Evolutionary conservation across 2,329 filamentous ascomycete genomes (phyloP).

Genomic region (Pseudogymnoascus sp.): DNA sequence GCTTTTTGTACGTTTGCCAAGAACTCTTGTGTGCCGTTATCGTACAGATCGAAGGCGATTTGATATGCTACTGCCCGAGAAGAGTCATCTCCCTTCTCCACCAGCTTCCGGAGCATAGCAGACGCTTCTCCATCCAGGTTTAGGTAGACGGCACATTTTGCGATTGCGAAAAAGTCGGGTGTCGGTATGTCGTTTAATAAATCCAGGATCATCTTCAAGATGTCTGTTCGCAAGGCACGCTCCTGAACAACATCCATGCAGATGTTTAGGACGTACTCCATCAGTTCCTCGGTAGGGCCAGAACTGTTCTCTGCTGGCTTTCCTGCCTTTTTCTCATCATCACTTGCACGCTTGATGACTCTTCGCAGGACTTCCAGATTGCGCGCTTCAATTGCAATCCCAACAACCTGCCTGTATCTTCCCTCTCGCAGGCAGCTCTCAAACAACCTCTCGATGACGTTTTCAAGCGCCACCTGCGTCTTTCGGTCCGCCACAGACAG

Average conservation of each 20-base stretch:
- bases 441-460: constrained; percentile 82
- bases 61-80: constrained; percentile 88
- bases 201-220: constrained; percentile 85
- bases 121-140: constrained; percentile 88
- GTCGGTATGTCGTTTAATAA: constrained; percentile 87
- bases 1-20: constrained; percentile 80
- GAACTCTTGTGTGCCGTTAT: constrained; percentile 98
- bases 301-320: constrained; percentile 47
- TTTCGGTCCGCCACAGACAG: constrained; percentile 50
- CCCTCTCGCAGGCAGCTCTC: constrained; percentile 80
- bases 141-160: constrained; percentile 93
- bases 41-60: constrained; percentile 95
- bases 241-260: constrained; percentile 99
- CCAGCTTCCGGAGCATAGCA: constrained; percentile 72
- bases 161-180: constrained; percentile 96
- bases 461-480: constrained; percentile 73
- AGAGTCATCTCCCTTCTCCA: constrained; percentile 67
- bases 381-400: constrained; percentile 91
- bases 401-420: constrained; percentile 90
- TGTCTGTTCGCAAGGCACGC: constrained; percentile 72
- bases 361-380: constrained; percentile 80
- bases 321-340: constrained; percentile 67
- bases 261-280: constrained; percentile 93
- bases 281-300: constrained; percentile 75
- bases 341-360: constrained; percentile 81